Evolutionary conservation across 2,329 filamentous ascomycete genomes (phyloP).

Genomic region (Talaromyces sp.): DNA sequence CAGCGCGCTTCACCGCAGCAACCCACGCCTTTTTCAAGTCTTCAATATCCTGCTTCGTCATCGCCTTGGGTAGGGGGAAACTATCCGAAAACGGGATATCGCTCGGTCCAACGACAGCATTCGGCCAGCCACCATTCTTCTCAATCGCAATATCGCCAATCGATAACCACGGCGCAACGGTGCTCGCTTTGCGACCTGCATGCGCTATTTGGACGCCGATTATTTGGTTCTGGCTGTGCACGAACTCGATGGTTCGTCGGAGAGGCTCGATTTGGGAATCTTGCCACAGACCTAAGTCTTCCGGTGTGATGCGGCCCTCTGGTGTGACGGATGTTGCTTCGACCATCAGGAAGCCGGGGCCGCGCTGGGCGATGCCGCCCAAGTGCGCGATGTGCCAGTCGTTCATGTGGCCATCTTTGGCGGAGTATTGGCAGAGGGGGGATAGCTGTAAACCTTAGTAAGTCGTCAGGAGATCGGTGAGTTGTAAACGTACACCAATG

Average conservation of each 20-base stretch:
- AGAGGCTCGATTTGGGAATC: constrained; percentile 77
- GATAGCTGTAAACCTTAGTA: too few relatives aligned
- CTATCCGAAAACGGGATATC: constrained; percentile 62
- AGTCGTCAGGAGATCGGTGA: too few relatives aligned
- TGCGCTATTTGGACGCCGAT: constrained; percentile 80
- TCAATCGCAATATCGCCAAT: constrained; percentile 43
- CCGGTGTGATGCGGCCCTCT: constrained; percentile 77
- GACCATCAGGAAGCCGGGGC: constrained; percentile 70
- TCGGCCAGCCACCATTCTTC: constrained; percentile 55
- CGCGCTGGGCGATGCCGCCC: constrained; percentile 73
- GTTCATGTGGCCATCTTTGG: constrained; percentile 69
- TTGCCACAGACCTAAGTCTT: constrained; percentile 65
- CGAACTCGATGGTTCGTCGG: constrained; percentile 68
- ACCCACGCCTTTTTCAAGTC: constrained; percentile 63
- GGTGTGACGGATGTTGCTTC: constrained; percentile 75
- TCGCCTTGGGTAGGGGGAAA: constrained; percentile 63
- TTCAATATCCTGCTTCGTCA: constrained; percentile 68
- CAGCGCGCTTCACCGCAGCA: constrained; percentile 57
- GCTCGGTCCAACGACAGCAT: constrained; percentile 57
- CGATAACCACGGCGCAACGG: constrained; percentile 53
- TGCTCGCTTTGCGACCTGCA: constrained; percentile 66
- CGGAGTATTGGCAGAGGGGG: constrained; percentile 67
- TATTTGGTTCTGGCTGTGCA: constrained; percentile 73
- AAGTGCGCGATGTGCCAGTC: constrained; percentile 81
- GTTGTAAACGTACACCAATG: too few relatives aligned